phyloP scores from a whole-genome alignment of 768 basidiomycete species.

The Collybia mongolica region DNA sequence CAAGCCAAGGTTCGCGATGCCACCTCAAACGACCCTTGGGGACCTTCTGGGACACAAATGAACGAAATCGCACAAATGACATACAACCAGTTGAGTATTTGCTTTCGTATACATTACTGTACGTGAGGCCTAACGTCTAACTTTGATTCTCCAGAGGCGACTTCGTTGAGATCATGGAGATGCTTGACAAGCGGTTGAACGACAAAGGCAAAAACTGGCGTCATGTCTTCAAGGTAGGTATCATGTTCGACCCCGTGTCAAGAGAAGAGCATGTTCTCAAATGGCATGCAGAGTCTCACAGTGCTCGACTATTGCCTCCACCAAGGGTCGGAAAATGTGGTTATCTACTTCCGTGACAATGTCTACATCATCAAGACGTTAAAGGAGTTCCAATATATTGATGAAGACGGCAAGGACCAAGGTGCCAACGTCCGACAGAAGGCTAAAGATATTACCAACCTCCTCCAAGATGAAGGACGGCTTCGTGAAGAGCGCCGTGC shows the following conservation, averaged over 20 bases:
- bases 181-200: constrained; percentile 96
- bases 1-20: constrained; percentile 96
- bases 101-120: background rate
- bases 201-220: constrained; percentile 99
- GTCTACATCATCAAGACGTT: constrained; percentile 97
- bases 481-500: constrained; percentile 82
- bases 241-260: background rate
- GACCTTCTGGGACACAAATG: constrained; percentile 97
- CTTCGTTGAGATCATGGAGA: constrained; percentile 99
- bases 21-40: constrained; percentile 98
- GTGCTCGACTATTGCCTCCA: constrained; percentile 95
- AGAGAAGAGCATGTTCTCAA: background rate
- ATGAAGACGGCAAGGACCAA: constrained; percentile 95
- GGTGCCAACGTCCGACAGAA: constrained; percentile 98
- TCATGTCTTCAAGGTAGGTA: constrained; percentile 92
- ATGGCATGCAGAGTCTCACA: constrained; percentile 66
- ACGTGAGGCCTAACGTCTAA: constrained; percentile 1
- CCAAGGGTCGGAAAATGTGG: constrained; percentile 96
- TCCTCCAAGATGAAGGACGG: constrained; percentile 82
- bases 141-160: constrained; percentile 56
- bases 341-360: constrained; percentile 98
- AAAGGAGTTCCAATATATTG: constrained; percentile 96
- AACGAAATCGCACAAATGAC: constrained; percentile 97
- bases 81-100: constrained; percentile 83
- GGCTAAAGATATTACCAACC: constrained; percentile 97